Evolutionary conservation across 2,329 filamentous ascomycete species (phyloP).

Genomic region (Sporothrix dimorphospora): DNA sequence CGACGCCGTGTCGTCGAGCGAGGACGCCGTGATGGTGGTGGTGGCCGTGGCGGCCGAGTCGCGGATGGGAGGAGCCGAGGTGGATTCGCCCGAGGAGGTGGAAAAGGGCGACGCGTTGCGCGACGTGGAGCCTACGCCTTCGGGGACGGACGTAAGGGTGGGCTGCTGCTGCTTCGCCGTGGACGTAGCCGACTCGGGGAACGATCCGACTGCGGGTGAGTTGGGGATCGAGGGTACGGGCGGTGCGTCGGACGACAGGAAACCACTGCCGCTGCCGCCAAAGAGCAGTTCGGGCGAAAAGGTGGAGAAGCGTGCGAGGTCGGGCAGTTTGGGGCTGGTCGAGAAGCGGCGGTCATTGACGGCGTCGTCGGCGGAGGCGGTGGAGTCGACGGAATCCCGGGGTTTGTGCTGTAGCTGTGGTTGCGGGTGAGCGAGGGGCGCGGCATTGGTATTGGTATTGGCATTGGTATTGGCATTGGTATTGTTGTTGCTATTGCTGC

Average conservation of each 20-base stretch:
- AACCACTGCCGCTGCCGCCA: slow-evolving; percentile 35
- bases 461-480: neutral
- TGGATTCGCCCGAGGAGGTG: slow-evolving; percentile 19
- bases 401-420: slow-evolving; percentile 23
- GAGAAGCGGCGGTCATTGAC: slow-evolving; percentile 45
- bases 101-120: slow-evolving; percentile 26
- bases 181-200: neutral
- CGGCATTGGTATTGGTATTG: neutral
- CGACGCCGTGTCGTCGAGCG: slow-evolving; percentile 30
- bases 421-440: neutral
- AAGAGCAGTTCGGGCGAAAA: slow-evolving; percentile 64
- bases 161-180: neutral
- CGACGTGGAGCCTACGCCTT: neutral
- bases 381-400: slow-evolving; percentile 17
- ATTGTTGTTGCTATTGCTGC: too few relatives aligned
- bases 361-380: neutral
- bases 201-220: neutral
- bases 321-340: slow-evolving; percentile 60
- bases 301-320: slow-evolving; percentile 60
- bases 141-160: neutral
- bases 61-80: slow-evolving; percentile 8
- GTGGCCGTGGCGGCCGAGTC: slow-evolving; percentile 28
- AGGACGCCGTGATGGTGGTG: slow-evolving; percentile 11
- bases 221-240: slow-evolving; percentile 36
- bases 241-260: slow-evolving; percentile 36